Base-by-base conservation (phyloP, 2,329 filamentous ascomycete genomes). In the Colletotrichum sp. region DNA sequence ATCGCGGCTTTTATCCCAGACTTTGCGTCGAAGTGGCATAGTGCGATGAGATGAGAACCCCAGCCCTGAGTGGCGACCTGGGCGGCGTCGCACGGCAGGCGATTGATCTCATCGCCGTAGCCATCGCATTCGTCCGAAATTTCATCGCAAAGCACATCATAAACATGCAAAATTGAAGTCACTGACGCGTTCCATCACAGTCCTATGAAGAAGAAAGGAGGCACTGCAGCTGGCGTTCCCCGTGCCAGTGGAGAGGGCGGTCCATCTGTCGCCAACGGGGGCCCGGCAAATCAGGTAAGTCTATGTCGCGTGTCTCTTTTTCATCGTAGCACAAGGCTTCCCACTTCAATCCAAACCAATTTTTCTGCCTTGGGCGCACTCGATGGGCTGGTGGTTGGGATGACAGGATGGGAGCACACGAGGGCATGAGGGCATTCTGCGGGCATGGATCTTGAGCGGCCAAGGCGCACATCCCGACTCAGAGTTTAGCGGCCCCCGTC, bases 161-260 rank as follows among this genome's bases (percentile, higher is more conserved):
- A 39, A 55, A 22, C n/a, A 30, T 63, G 30, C 24, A 60, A 12
- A 39, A 24, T 26, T 30, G 12, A 34, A 68, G 15, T 60, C 32
- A 63, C 73, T 75, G 22, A 76, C 34, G 18, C 22, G n/a, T 32
- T 65, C 18, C 32, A 76, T 52, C 79, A 65, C 82, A 96, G 94
- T 79, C 94, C 94, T 60, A 90, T 93, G 84, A 96, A 96, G 87
- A 95, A 94, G 86, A 94, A 93, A 84, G 89, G 89, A 77, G 91
- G 92, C 79, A 91, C 92, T 78, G 90, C 92, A 79, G 93, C 93
- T 83, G 94, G 93, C 81, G 89, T 95, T 82, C 90, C 93, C 82
- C 91, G 92, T 81, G 85, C 88, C 79, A 89, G 89, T 86, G 92
- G 92, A 84, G 93, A 93, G 84, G 89, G 91, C 79, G 90, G 89